Evolutionary conservation across 73 alveolate species (phyloP).

Genomic region (Symbiodinium natans): DNA sequence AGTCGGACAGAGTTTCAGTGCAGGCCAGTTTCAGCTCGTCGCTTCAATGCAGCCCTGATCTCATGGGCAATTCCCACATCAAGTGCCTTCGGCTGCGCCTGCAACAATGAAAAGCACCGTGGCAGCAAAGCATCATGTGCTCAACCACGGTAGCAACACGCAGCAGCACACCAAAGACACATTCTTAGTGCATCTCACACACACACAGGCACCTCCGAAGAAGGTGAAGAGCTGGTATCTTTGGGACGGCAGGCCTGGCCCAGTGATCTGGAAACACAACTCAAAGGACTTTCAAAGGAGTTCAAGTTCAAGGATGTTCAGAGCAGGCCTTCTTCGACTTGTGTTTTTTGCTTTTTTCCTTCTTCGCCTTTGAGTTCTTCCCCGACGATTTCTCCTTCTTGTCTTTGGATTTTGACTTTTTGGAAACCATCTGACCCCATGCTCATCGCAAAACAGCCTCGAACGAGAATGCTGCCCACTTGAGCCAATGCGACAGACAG

Average conservation of each 20-base stretch:
- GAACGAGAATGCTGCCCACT: background rate
- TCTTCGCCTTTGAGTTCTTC: slow-evolving; percentile 35
- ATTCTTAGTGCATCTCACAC: no score
- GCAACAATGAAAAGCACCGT: background rate
- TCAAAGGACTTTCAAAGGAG: no score
- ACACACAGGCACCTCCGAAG: background rate
- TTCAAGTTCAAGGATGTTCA: background rate
- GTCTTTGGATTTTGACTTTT: background rate
- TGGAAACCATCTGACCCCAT: background rate
- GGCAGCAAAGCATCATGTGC: background rate
- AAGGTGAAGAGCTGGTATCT: background rate
- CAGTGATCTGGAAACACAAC: no score
- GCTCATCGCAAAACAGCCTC: background rate
- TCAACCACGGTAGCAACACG: no score
- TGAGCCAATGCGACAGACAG: background rate
- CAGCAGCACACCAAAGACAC: no score
- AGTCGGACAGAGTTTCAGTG: no score
- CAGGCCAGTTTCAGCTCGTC: slow-evolving; percentile 8
- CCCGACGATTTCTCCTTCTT: background rate
- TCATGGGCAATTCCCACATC: slow-evolving; percentile 66
- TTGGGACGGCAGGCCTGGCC: background rate
- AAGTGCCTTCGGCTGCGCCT: background rate
- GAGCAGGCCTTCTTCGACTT: slow-evolving; percentile 34
- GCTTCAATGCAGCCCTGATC: slow-evolving; percentile 52
- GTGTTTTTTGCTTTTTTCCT: background rate